Percentiles rank a stretch among this genome's conserved stretches.
Evolutionary conservation across 176 grass and related monocot genomes (phyloP).

Genomic region (Avena insularis): DNA sequence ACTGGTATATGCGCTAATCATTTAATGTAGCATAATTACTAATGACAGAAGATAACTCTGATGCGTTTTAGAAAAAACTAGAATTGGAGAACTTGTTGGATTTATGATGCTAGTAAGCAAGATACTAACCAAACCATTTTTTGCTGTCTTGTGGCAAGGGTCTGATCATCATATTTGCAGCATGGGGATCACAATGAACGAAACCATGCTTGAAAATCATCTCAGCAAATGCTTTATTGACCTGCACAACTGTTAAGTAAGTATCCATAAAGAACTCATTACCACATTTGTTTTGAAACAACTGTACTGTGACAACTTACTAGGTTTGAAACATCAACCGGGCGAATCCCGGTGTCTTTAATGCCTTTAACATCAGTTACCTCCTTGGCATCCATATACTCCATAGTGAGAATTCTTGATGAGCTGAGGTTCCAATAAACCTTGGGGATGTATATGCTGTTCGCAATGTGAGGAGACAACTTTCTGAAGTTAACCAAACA

Average conservation of each 20-base stretch:
- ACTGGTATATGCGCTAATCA: constrained; percentile 1
- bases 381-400: constrained; percentile 93
- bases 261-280: constrained; percentile 14
- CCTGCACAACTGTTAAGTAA: constrained; percentile 53
- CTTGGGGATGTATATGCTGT: constrained; percentile 84
- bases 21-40: not conserved
- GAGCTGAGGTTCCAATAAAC: constrained; percentile 90
- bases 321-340: constrained; percentile 89
- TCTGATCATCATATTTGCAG: constrained; percentile 98
- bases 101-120: constrained; percentile 23
- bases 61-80: constrained; percentile 20
- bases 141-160: constrained; percentile 64
- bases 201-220: constrained; percentile 99
- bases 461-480: constrained; percentile 77
- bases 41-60: not conserved
- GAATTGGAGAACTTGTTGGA: not conserved
- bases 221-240: constrained; percentile 86
- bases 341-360: constrained; percentile 65
- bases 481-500: constrained; percentile 88
- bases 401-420: constrained; percentile 88
- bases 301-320: constrained; percentile 51
- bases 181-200: constrained; percentile 97
- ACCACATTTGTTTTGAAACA: not conserved
- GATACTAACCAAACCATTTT: constrained; percentile 62
- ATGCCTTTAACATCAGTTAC: constrained; percentile 91